These are phyloP conservation scores for Sindora glabra DNA, from an alignment of 306 rosid species.

Conservation along the genomic window DNA sequence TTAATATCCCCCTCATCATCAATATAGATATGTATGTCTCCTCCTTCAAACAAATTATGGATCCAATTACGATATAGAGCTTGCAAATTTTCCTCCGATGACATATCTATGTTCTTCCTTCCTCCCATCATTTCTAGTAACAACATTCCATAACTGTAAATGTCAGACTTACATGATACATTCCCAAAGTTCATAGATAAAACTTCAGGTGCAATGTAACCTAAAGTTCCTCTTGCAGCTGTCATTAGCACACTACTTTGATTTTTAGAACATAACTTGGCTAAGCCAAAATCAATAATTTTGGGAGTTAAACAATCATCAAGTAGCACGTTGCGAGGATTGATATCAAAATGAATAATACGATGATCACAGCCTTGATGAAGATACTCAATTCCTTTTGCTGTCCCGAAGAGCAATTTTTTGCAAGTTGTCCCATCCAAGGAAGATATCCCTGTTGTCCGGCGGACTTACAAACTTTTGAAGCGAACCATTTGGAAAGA, in stretches of 20 bases:
- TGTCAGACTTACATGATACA: background rate
- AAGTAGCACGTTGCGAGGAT: no score
- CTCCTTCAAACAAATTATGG: conserved; percentile 5
- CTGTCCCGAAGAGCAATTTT: conserved; percentile 11
- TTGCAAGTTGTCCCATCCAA: conserved; percentile 5
- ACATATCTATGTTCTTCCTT: background rate
- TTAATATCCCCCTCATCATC: background rate
- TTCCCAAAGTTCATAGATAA: conserved; percentile 3
- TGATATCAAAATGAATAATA: conserved; percentile 11
- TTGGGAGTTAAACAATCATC: no score
- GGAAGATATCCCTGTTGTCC: background rate
- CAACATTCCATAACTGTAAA: conserved; percentile 8
- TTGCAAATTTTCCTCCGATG: background rate
- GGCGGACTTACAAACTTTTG: background rate
- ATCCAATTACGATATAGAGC: conserved; percentile 10
- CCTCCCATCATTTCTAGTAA: no score
- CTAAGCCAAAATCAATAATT: no score
- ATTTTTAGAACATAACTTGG: no score
- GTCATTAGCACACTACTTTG: no score
- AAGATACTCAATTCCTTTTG: conserved; percentile 19
- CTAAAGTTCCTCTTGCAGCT: no score
- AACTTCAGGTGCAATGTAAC: no score
- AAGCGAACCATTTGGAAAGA: conserved; percentile 3
- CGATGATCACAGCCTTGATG: conserved; percentile 16
- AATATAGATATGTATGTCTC: background rate